Base-by-base conservation (phyloP, 2,329 filamentous ascomycete species). In the Elsinoe fawcettii region DNA sequence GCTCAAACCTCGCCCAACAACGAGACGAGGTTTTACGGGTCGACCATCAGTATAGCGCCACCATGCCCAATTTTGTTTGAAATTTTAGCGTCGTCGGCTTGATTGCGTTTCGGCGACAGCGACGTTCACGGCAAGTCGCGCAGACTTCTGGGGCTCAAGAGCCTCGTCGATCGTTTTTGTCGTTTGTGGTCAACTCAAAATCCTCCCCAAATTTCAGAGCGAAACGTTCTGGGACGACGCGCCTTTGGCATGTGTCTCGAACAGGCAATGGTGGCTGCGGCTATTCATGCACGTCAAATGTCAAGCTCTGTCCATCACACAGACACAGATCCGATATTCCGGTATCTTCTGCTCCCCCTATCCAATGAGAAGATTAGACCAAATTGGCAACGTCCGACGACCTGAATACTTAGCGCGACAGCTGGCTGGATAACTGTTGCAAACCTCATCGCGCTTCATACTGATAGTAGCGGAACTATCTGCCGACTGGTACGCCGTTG, bases 271-370 rank as follows among this genome's bases (percentile, higher is more conserved):
- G 49, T 53, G 49, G 49, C 49, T 46, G 49, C 34, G 49, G 30
- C 49, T 39, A 53, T 53, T 53, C 49, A 53, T 53, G 49, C 49
- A 53, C 49, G 49, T 53, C 49, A 53, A 39, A 53, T 18, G 49
- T 53, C 49, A 53, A 53, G 49, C 49, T 53, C n/a, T 20, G 49
- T 53, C 49, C 49, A 53, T 3, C 11, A 16, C 23, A 25, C 22
- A 49, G 44, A 49, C 16, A 44, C 11, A 44, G 18, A 44, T 44
- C 41, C 18, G 41, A 44, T 44, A 23, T 2, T 49, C 23, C 44
- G 44, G 27, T 49, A 49, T 49, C 44, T 49, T 30, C 32, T 16
- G 8, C 9, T 44, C 23, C 18, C 18, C 41, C 41, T 23, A 22
- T 44, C 20, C 41, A 44, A 23, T 22, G 41, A 25, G 41, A 46